Evolutionary conservation across 495 filamentous ascomycete genomes (phyloP).

Genomic region (Lophiotrema nucula): DNA sequence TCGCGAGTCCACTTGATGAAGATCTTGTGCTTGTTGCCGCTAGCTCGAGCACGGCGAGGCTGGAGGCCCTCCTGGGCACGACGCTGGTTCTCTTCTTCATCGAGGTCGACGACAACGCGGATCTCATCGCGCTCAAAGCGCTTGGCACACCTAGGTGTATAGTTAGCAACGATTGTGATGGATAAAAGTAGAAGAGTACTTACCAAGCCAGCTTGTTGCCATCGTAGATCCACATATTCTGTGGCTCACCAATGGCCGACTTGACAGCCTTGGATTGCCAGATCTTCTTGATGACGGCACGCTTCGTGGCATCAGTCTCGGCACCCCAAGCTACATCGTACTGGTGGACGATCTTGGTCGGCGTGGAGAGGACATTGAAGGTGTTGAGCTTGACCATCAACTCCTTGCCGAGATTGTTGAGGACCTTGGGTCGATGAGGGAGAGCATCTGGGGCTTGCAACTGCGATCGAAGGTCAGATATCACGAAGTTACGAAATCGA

Average conservation of each 20-base stretch:
- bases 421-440: slow-evolving; percentile 29
- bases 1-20: slow-evolving; percentile 56
- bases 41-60: slow-evolving; percentile 6
- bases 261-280: slow-evolving; percentile 67
- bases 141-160: slow-evolving; percentile 36
- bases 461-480: too few species aligned
- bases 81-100: slow-evolving; percentile 51
- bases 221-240: slow-evolving; percentile 67
- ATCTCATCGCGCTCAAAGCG: slow-evolving; percentile 43
- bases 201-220: slow-evolving; percentile 77
- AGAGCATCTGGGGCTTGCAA: slow-evolving; percentile 17
- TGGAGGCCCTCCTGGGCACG: slow-evolving; percentile 28
- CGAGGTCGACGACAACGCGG: slow-evolving; percentile 62
- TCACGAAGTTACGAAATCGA: slow-evolving; percentile 16
- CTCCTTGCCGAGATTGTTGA: slow-evolving; percentile 49
- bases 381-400: slow-evolving; percentile 69
- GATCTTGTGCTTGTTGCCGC: slow-evolving; percentile 48
- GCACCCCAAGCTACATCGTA: slow-evolving; percentile 64
- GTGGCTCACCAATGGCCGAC: slow-evolving; percentile 45
- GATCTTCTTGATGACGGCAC: slow-evolving; percentile 64
- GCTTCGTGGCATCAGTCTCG: slow-evolving; percentile 56
- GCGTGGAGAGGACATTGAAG: slow-evolving; percentile 59
- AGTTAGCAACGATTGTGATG: background rate
- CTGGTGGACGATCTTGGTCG: slow-evolving; percentile 63
- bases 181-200: slow-evolving; percentile 26